Percentiles rank a stretch among this genome's conserved stretches.
Evolutionary conservation across 2,329 filamentous ascomycete genomes (phyloP).

Genomic region (Biscogniauxia sp.): DNA sequence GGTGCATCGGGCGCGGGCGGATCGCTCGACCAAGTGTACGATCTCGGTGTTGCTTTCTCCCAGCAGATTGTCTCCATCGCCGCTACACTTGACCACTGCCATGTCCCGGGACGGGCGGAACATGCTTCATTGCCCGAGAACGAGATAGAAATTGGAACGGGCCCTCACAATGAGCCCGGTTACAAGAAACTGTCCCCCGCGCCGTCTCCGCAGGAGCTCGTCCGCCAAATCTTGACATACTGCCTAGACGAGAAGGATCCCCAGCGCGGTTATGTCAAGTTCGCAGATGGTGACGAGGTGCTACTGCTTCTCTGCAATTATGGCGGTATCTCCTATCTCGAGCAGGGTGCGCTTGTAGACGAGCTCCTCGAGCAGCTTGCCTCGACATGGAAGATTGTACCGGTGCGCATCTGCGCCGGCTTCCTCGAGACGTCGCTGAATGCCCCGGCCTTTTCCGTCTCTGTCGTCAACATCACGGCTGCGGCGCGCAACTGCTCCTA

Average conservation of each 20-base stretch:
- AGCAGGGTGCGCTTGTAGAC: slow-evolving; percentile 53
- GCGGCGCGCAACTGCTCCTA: slow-evolving; percentile 45
- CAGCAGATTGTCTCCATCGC: slow-evolving; percentile 55
- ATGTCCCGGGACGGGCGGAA: slow-evolving; percentile 52
- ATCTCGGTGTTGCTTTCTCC: slow-evolving; percentile 49
- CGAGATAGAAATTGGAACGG: slow-evolving; percentile 63
- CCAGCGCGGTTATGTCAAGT: slow-evolving; percentile 49
- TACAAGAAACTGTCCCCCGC: slow-evolving; percentile 54
- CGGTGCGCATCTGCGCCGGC: slow-evolving; percentile 57
- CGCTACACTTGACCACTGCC: slow-evolving; percentile 59
- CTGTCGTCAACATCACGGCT: slow-evolving; percentile 58
- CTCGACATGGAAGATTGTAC: slow-evolving; percentile 45
- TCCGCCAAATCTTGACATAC: slow-evolving; percentile 57
- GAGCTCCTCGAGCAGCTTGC: slow-evolving; percentile 52
- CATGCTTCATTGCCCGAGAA: slow-evolving; percentile 47
- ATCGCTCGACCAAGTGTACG: slow-evolving; percentile 48
- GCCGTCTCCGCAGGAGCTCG: slow-evolving; percentile 47
- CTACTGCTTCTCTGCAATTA: slow-evolving; percentile 59
- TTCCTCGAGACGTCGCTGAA: slow-evolving; percentile 72
- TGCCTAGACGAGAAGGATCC: slow-evolving; percentile 57
- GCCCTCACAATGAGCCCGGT: slow-evolving; percentile 66
- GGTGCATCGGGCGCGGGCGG: slow-evolving; percentile 47
- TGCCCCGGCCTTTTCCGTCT: slow-evolving; percentile 68
- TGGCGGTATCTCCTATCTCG: slow-evolving; percentile 56
- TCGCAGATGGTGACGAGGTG: slow-evolving; percentile 45